These are phyloP conservation scores for Rhizophora mangle DNA, from an alignment of 345 rosid species.

Conservation along the genomic window DNA sequence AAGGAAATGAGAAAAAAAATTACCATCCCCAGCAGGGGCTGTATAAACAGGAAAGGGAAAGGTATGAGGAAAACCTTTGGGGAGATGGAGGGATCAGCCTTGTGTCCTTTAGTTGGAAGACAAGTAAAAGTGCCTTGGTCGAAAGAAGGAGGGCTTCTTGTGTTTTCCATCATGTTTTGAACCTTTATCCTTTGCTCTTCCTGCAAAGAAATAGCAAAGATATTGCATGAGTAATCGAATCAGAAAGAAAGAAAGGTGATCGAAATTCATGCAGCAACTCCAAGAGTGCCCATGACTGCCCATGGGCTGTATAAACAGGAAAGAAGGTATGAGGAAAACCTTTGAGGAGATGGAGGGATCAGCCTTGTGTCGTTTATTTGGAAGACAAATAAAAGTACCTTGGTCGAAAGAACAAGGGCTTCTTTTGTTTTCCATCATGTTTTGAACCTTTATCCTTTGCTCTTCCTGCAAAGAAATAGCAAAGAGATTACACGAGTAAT, in stretches of 20 bases:
- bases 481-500: constrained; percentile 14
- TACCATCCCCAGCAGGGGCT: background rate
- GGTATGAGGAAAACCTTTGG: constrained; percentile 51
- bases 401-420: constrained; percentile 69
- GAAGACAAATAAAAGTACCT: constrained; percentile 44
- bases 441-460: constrained; percentile 32
- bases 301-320: too few species aligned
- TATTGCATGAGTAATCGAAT: constrained; percentile 11
- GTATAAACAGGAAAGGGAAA: background rate
- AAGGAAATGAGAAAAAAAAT: background rate
- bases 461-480: constrained; percentile 32
- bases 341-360: constrained; percentile 65
- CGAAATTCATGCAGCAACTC: constrained; percentile 11
- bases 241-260: constrained; percentile 1
- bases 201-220: constrained; percentile 24
- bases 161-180: constrained; percentile 73
- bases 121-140: constrained; percentile 52
- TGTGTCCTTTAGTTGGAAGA: constrained; percentile 68
- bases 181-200: constrained; percentile 38
- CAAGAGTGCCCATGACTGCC: background rate
- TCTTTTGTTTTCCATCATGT: constrained; percentile 82
- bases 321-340: constrained; percentile 35
- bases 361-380: constrained; percentile 72
- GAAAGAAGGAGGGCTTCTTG: constrained; percentile 60
- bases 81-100: constrained; percentile 63